Evolutionary conservation across 345 rosid genomes (phyloP), one percentile per base, ranked within the genome.

Genomic region (Salix koriyanagi): DNA sequence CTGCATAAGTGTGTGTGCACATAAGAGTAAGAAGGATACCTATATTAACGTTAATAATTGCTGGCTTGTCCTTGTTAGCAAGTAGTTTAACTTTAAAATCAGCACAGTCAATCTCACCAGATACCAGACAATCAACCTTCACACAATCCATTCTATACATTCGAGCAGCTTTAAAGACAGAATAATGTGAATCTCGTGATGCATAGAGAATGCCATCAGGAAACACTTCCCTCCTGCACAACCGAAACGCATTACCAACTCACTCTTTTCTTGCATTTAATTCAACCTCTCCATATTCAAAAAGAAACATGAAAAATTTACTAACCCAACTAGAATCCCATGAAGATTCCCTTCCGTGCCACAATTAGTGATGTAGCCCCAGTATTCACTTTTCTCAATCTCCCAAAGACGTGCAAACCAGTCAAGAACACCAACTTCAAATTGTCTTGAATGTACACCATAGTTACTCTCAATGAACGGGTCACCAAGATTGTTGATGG

Each of bases 321-420:
- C 92, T 87, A 19, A 93, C 98, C 98, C 99, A 7, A 96, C 91
- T 77, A 96, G 84, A 78, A 96, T 90, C n/a, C 99, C 99, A 80
- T 96, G 99, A 79, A 96, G 99, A 83, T 96, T 96, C 70, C 99
- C 99, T 83, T 96, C 99, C 11, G 99, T 96, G 30, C 99, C 99
- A 73, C 99, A 93, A 66, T 93, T 96, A 50, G 99, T 96, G 54
- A 96, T 96, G 79, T 96, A 96, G 65, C 99, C 99, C 99, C 99
- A 96, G 83, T 93, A 96, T 64, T 96, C 92, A 84, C 85, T 79
- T 82, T 90, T 91, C 87, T 93, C 97, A n/a, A 96, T 86, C 81
- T 96, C 99, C 99, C 99, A 93, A 14, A 96, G 80, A 77, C 96
- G 94, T 54, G 99, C 99, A 89, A 96, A 96, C 99, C 99, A 96